Evolutionary conservation across 2,329 filamentous ascomycete species (phyloP), one percentile per base, ranked within the genome.

Genomic region (Aspergillus alliaceus): DNA sequence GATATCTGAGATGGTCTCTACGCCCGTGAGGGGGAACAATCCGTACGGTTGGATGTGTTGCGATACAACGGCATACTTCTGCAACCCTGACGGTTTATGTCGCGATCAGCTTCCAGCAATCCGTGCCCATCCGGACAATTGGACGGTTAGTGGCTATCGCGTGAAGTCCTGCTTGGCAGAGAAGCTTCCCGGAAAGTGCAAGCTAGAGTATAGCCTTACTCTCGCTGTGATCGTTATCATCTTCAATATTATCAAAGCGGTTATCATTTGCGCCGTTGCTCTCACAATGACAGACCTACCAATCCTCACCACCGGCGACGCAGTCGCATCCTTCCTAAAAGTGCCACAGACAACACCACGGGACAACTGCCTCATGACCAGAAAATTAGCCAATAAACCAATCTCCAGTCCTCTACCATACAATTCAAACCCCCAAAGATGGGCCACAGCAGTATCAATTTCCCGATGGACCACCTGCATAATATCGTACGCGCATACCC

Each of bases 221-320:
- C 24, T 62, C 24, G 46, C 32, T 11, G 32, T 64, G 15, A 39
- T 61, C n/a, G 59, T 69, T 3, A 66, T 69, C 20, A 25, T 54
- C 3, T 64, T 60, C 46, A 68, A 65, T 40, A 4, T 62, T 0
- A 37, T 62, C 15, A 68, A 70, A 37, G 47, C 52, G 2, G 48
- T 32, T n/a, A 29, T 51, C 1, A 15, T 58, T 5, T 40, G 34
- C 34, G 20, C 9, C 12, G 27, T 37, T 6, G 51, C 58, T 1
- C 48, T 58, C 20, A 40, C 49, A 1, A 37, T 39, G 24, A 32
- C 35, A 5, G 18, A 50, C 25, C 20, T 29, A 22, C 53, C 57
- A 11, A 24, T 59, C 1, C 18, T 59, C 8, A 57, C 51, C 1
- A 29, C 29, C n/a, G 58, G 54, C 11, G 58, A 59, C 48, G 58